These are phyloP conservation scores for Dactylellina sp. DNA, from an alignment of 2,329 filamentous ascomycete species.

Conservation along the genomic window DNA sequence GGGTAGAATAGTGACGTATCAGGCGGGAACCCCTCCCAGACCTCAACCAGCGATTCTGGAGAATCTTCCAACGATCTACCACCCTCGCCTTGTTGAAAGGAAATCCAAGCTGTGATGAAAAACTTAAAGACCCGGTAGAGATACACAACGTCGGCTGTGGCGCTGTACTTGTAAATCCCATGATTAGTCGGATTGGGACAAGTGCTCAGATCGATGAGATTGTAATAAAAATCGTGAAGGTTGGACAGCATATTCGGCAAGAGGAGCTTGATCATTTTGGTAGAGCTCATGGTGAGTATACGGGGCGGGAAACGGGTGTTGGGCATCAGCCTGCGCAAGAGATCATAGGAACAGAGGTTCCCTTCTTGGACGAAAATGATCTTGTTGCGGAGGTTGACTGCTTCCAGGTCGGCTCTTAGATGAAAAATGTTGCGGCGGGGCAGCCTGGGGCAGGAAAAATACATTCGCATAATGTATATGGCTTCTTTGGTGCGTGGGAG, in stretches of 20 bases:
- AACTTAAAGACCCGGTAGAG: constrained; percentile 34
- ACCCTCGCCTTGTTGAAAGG: constrained; percentile 18
- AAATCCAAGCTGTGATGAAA: constrained; percentile 26
- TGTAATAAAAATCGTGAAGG: constrained; percentile 34
- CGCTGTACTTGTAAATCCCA: constrained; percentile 10
- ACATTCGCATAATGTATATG: constrained; percentile 38
- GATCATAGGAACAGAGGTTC: constrained; percentile 38
- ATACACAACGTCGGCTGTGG: constrained; percentile 26
- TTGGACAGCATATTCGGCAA: constrained; percentile 29
- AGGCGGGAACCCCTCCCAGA: constrained; percentile 32
- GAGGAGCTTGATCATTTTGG: constrained; percentile 33
- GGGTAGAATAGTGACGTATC: constrained; percentile 35
- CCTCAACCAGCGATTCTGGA: constrained; percentile 27
- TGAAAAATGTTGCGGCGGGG: constrained; percentile 32
- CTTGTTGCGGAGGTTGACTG: constrained; percentile 26
- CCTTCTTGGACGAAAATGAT: constrained; percentile 46
- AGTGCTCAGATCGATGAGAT: constrained; percentile 30
- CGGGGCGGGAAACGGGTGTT: constrained; percentile 24
- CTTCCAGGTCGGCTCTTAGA: constrained; percentile 25
- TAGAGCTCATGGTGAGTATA: constrained; percentile 40
- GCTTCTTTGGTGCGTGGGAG: constrained; percentile 13
- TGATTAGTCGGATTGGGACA: constrained; percentile 7
- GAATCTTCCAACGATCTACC: constrained; percentile 24
- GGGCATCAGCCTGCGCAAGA: constrained; percentile 26
- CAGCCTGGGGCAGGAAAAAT: constrained; percentile 28